Percentiles rank a stretch among this genome's conserved stretches.
Evolutionary conservation across 208 protist species (phyloP).

Genomic region (Acanthamoeba triangularis): DNA sequence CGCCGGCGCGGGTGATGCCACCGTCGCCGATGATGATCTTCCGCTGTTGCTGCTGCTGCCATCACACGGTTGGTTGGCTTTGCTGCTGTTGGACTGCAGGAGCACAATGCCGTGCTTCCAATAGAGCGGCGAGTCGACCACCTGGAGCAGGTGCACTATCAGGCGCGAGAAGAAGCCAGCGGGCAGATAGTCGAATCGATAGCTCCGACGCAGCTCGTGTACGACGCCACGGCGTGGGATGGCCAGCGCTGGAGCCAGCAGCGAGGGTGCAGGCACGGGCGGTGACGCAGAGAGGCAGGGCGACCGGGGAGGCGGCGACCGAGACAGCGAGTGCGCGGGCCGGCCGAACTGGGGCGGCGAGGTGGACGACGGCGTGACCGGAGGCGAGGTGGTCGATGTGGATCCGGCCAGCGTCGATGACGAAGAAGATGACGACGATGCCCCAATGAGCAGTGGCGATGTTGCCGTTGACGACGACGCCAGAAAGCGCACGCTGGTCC

Average conservation of each 20-base stretch:
- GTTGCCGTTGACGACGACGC: neutral
- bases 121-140: conserved; percentile 48
- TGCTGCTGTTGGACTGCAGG: conserved; percentile 5
- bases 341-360: neutral
- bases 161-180: conserved; percentile 60
- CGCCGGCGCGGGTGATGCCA: neutral
- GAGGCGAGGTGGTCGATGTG: neutral
- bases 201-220: conserved; percentile 24
- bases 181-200: conserved; percentile 60
- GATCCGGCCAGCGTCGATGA: neutral
- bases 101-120: conserved; percentile 70
- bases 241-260: conserved; percentile 11
- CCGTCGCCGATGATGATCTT: neutral
- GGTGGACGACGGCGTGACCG: neutral
- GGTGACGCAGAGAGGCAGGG: neutral
- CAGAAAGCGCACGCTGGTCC: neutral
- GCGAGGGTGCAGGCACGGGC: neutral
- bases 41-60: neutral
- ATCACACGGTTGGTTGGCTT: neutral
- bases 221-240: conserved; percentile 7
- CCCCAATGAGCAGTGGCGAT: neutral
- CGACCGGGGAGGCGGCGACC: neutral
- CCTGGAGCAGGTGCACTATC: conserved; percentile 69
- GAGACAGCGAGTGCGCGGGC: neutral
- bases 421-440: neutral